Evolutionary conservation across 2,329 filamentous ascomycete species (phyloP).

Genomic region (Penicillium italicum): DNA sequence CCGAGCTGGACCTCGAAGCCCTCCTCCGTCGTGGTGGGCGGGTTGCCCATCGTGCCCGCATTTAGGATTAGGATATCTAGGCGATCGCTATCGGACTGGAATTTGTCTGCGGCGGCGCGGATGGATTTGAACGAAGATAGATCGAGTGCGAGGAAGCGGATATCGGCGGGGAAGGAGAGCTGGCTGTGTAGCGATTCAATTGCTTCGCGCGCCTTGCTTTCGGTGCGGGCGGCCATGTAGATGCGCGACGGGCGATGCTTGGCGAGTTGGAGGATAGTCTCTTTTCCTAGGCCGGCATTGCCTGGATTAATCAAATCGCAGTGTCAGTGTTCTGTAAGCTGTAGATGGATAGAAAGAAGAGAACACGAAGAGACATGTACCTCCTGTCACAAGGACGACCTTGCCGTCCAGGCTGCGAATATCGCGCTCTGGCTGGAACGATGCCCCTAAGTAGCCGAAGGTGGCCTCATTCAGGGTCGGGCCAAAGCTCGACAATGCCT

Average conservation of each 20-base stretch:
- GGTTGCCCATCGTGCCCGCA: constrained; percentile 47
- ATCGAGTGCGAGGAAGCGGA: constrained; percentile 49
- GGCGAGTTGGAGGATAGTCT: constrained; percentile 49
- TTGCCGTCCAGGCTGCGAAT: constrained; percentile 48
- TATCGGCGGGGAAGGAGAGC: constrained; percentile 34
- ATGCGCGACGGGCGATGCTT: constrained; percentile 52
- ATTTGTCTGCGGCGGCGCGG: constrained; percentile 42
- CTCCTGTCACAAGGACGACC: constrained; percentile 52
- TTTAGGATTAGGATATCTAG: constrained; percentile 48
- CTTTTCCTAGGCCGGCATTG: constrained; percentile 47
- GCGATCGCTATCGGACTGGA: constrained; percentile 40
- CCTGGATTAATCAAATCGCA: constrained; percentile 26
- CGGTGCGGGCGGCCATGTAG: constrained; percentile 53
- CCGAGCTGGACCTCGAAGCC: constrained; percentile 47
- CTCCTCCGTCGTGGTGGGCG: constrained; percentile 36
- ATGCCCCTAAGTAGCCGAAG: constrained; percentile 31
- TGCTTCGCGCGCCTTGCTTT: constrained; percentile 42
- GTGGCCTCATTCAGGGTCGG: constrained; percentile 37
- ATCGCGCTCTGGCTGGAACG: constrained; percentile 45
- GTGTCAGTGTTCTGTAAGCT: neutral
- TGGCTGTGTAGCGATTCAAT: constrained; percentile 42
- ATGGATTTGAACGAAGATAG: constrained; percentile 51
- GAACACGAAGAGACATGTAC: constrained; percentile 30
- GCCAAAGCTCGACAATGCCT: constrained; percentile 30
- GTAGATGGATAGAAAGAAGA: neutral